Percentiles rank a stretch among this genome's conserved stretches.
These are phyloP conservation scores for Nowakowskiella sp. DNA, from an alignment of 192 early-diverging fungal genomes.

Conservation along the genomic window DNA sequence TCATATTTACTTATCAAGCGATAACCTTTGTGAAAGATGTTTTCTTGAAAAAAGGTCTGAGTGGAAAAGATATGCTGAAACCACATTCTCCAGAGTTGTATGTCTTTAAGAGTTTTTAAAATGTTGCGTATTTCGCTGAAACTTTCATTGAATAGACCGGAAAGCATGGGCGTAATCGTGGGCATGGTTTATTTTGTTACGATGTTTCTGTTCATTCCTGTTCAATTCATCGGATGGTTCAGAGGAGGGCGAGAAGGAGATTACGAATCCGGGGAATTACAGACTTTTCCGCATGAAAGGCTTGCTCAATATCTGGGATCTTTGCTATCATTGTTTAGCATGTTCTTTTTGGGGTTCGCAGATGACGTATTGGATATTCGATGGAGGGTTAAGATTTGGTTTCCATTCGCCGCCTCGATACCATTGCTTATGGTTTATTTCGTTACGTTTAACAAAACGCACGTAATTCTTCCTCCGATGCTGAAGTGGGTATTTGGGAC, in stretches of 20 bases:
- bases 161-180: constrained; percentile 86
- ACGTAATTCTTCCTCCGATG: constrained; percentile 79
- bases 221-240: constrained; percentile 87
- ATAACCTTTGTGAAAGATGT: constrained; percentile 55
- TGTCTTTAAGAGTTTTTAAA: constrained; percentile 2
- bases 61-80: constrained; percentile 78
- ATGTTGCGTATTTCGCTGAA: background rate
- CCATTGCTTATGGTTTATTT: constrained; percentile 92
- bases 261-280: background rate
- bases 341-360: constrained; percentile 96
- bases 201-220: constrained; percentile 89
- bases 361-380: constrained; percentile 95
- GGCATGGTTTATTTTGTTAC: constrained; percentile 81
- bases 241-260: background rate
- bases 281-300: constrained; percentile 38
- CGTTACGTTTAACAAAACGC: constrained; percentile 75
- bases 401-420: constrained; percentile 86
- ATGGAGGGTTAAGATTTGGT: constrained; percentile 92
- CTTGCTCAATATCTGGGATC: constrained; percentile 89
- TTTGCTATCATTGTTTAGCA: constrained; percentile 83
- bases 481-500: constrained; percentile 65
- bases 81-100: constrained; percentile 63
- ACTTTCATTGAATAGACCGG: constrained; percentile 52
- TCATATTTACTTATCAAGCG: constrained; percentile 60
- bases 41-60: constrained; percentile 71